These are phyloP conservation scores for Porcisia deanei DNA, from an alignment of 208 protist species.

Conservation along the genomic window DNA sequence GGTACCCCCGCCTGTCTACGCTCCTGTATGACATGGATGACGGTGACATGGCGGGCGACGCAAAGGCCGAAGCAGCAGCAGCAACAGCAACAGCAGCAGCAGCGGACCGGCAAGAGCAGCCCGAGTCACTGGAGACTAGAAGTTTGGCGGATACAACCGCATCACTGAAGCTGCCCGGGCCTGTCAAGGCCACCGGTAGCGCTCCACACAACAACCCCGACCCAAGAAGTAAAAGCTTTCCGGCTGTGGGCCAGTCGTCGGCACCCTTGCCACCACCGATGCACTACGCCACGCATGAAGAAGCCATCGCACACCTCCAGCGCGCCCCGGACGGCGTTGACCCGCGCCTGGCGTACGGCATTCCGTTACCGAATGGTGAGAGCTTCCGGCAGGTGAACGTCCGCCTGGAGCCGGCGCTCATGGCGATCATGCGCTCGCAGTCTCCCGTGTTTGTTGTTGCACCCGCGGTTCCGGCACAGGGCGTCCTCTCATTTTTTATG, in stretches of 20 bases:
- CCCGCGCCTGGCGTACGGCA: conserved; percentile 67
- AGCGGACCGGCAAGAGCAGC: neutral
- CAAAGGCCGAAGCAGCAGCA: conserved; percentile 4
- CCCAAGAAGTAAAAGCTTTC: neutral
- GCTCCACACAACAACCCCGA: neutral
- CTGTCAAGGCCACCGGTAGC: neutral
- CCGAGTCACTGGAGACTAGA: neutral
- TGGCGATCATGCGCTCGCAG: conserved; percentile 85
- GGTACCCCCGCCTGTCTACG: conserved; percentile 61
- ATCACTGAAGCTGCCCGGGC: neutral
- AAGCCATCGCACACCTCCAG: conserved; percentile 46
- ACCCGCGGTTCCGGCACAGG: conserved; percentile 67
- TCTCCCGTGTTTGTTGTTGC: conserved; percentile 80
- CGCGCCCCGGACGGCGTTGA: conserved; percentile 49
- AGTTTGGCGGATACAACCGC: neutral
- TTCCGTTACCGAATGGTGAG: conserved; percentile 86
- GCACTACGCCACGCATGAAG: conserved; percentile 40
- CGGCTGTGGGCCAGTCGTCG: neutral
- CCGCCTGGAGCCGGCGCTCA: conserved; percentile 82
- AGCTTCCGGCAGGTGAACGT: conserved; percentile 87
- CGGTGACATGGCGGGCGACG: conserved; percentile 6
- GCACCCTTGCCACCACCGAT: conserved; percentile 22
- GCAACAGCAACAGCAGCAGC: neutral
- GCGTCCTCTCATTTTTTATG: conserved; percentile 71
- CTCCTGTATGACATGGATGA: conserved; percentile 50